Evolutionary conservation across 306 rosid genomes (phyloP).

Genomic region (barrel medic (Medicago truncatula)): DNA sequence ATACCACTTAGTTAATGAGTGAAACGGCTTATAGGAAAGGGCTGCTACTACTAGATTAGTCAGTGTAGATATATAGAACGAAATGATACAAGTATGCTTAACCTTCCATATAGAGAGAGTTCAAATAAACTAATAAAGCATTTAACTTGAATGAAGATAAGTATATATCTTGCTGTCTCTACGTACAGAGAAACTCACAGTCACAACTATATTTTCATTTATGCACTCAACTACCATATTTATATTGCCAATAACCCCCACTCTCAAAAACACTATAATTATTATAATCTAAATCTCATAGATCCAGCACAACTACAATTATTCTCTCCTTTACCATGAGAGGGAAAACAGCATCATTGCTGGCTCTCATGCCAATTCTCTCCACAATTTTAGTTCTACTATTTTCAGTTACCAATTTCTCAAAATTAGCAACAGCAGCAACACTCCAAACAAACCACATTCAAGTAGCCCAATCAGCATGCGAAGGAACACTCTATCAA

Average conservation of each 20-base stretch:
- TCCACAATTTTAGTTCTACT: slow-evolving; percentile 29
- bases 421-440: background rate
- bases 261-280: background rate
- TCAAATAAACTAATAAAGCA: background rate
- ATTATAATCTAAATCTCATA: background rate
- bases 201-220: slow-evolving; percentile 3
- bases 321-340: slow-evolving; percentile 20
- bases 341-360: slow-evolving; percentile 30
- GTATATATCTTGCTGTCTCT: background rate
- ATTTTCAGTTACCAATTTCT: slow-evolving; percentile 28
- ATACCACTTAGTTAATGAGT: too few relatives aligned
- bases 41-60: too few relatives aligned
- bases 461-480: slow-evolving; percentile 61
- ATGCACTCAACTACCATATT: slow-evolving; percentile 12
- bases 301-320: background rate
- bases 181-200: background rate
- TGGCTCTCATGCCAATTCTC: slow-evolving; percentile 23
- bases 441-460: slow-evolving; percentile 46
- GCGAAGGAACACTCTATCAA: slow-evolving; percentile 76
- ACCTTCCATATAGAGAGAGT: background rate
- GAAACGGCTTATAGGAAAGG: too few relatives aligned
- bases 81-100: too few relatives aligned
- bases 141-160: background rate
- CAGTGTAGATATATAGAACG: too few relatives aligned
- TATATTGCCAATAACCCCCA: background rate